Evolutionary conservation across 306 rosid species (phyloP).

Genomic region (Myrica gale): DNA sequence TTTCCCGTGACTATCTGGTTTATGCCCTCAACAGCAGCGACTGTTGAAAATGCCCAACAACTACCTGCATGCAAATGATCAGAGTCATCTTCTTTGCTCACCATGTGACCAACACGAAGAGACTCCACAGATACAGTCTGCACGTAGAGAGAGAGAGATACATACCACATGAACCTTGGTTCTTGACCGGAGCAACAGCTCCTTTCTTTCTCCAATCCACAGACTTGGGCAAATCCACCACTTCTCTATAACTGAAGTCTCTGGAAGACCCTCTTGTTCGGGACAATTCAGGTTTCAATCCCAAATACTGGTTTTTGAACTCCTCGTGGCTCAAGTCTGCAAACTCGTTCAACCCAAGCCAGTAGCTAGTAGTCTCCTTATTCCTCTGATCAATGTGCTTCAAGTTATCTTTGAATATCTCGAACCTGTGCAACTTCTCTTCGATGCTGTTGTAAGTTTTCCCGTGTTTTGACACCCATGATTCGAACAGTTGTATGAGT

Average conservation of each 20-base stretch:
- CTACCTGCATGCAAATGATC: conserved; percentile 46
- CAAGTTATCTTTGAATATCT: conserved; percentile 63
- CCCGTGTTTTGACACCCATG: conserved; percentile 61
- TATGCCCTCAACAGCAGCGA: conserved; percentile 71
- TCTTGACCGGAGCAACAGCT: conserved; percentile 59
- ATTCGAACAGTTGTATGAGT: conserved; percentile 57
- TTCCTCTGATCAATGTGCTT: conserved; percentile 64
- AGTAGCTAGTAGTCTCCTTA: conserved; percentile 48
- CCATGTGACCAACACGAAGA: background rate
- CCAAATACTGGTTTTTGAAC: conserved; percentile 48
- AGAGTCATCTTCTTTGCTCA: background rate
- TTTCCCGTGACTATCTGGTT: conserved; percentile 64
- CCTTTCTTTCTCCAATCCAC: conserved; percentile 85
- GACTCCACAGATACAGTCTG: too few relatives aligned
- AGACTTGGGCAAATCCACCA: conserved; percentile 52
- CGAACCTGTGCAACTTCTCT: conserved; percentile 64
- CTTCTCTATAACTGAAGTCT: conserved; percentile 46
- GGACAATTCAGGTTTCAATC: conserved; percentile 40
- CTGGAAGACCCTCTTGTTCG: conserved; percentile 33
- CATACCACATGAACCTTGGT: conserved; percentile 79
- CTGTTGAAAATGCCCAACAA: conserved; percentile 77
- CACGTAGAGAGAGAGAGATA: background rate
- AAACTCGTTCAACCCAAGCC: conserved; percentile 76
- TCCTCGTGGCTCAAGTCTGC: conserved; percentile 71
- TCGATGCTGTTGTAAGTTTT: conserved; percentile 57